Evolutionary conservation across 441 rosid genomes (phyloP).

Genomic region (Erodium trifolium): DNA sequence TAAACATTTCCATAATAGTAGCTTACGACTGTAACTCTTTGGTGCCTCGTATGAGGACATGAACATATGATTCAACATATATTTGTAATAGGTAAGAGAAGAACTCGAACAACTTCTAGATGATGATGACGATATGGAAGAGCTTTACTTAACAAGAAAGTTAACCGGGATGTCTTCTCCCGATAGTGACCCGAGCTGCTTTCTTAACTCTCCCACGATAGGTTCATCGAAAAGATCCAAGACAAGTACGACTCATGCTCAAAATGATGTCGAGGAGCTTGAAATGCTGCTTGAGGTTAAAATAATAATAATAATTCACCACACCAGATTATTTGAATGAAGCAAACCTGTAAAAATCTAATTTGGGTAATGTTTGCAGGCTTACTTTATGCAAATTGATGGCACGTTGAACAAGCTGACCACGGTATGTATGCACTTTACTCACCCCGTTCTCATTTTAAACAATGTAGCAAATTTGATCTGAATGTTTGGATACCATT

Average conservation of each 20-base stretch:
- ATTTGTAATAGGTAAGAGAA: conserved; percentile 63
- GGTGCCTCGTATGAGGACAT: too few relatives aligned
- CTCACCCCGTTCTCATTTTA: too few relatives aligned
- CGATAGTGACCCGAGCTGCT: conserved; percentile 60
- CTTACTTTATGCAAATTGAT: conserved; percentile 93
- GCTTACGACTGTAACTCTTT: too few relatives aligned
- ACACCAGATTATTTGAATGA: not conserved
- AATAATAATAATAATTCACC: not conserved
- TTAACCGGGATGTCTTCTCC: conserved; percentile 58
- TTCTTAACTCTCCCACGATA: conserved; percentile 65
- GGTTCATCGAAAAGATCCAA: conserved; percentile 76
- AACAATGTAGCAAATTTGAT: not conserved
- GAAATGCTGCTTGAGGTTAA: conserved; percentile 97
- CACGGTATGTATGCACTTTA: conserved; percentile 39
- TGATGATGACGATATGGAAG: conserved; percentile 98
- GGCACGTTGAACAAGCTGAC: conserved; percentile 80
- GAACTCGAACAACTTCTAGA: conserved; percentile 89
- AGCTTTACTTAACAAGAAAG: conserved; percentile 87
- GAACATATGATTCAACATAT: too few relatives aligned
- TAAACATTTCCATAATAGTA: too few relatives aligned
- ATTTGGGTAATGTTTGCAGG: conserved; percentile 37
- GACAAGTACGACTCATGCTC: conserved; percentile 73
- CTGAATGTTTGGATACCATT: not conserved
- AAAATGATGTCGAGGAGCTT: conserved; percentile 95
- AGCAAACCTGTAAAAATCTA: not conserved